These are phyloP conservation scores for Rosa persica DNA, from an alignment of 306 rosid species.

Conservation along the genomic window DNA sequence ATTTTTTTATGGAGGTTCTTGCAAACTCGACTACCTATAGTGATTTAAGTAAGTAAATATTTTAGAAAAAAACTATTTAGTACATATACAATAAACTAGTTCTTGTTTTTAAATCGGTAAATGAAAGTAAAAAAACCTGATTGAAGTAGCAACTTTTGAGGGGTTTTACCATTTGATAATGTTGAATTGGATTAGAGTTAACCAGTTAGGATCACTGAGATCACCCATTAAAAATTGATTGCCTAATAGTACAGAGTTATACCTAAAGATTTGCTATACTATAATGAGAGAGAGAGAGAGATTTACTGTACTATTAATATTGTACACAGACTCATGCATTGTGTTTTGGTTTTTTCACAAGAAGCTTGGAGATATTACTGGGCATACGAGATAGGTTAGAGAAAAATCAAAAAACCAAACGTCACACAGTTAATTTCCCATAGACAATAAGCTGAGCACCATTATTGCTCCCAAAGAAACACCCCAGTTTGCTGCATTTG, in stretches of 20 bases:
- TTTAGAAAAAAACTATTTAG: no score
- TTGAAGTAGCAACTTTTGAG: not conserved
- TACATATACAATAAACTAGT: no score
- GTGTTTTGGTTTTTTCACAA: not conserved
- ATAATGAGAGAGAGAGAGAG: not conserved
- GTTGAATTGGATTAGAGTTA: not conserved
- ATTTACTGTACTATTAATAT: not conserved
- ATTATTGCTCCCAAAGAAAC: constrained; percentile 31
- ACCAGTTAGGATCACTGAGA: no score
- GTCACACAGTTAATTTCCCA: constrained; percentile 19
- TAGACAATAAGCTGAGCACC: constrained; percentile 29
- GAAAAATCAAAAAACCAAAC: not conserved
- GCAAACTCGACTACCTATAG: no score
- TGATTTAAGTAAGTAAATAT: no score
- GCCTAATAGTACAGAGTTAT: no score
- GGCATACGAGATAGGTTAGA: not conserved
- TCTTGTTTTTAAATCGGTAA: not conserved
- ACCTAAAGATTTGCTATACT: not conserved
- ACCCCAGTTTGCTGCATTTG: constrained; percentile 31
- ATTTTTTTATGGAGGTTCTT: no score
- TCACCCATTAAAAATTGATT: no score
- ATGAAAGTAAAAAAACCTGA: no score
- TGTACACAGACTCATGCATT: not conserved
- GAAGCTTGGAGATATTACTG: not conserved
- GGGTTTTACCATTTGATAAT: not conserved